Conservation (phyloP, 148 eudicot genomes). For the Vaccinium macrocarpon region DNA sequence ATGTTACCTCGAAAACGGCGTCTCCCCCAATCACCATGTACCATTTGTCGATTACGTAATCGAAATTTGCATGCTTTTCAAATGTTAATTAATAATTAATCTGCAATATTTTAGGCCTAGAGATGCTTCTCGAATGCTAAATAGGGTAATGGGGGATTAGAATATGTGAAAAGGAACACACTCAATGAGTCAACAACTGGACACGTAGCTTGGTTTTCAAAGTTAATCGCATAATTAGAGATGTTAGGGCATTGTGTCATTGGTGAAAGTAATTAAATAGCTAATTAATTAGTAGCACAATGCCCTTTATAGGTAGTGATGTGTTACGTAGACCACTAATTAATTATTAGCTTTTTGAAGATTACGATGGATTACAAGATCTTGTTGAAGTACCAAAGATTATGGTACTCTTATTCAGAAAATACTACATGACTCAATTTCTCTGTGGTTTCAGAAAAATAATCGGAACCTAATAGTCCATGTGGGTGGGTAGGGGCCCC, state of each 20-base stretch:
- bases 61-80: constrained; percentile 18
- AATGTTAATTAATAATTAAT: neutral
- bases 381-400: neutral
- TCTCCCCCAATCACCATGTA: constrained; percentile 25
- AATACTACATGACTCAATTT: neutral
- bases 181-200: constrained; percentile 36
- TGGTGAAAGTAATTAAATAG: constrained; percentile 19
- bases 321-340: constrained; percentile 19
- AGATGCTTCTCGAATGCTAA: constrained; percentile 49
- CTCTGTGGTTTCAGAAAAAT: neutral
- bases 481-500: neutral
- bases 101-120: constrained; percentile 12
- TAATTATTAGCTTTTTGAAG: constrained; percentile 21
- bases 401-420: neutral
- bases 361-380: constrained; percentile 10
- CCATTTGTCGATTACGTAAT: constrained; percentile 36
- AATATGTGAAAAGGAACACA: constrained; percentile 18
- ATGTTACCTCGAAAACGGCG: constrained; percentile 35
- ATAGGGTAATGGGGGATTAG: constrained; percentile 33
- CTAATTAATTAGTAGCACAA: constrained; percentile 23
- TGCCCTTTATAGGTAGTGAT: constrained; percentile 47
- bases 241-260: constrained; percentile 24
- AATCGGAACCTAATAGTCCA: neutral
- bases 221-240: constrained; percentile 1
- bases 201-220: constrained; percentile 31